These are phyloP conservation scores for Colletotrichum caudatum DNA, from an alignment of 2,329 filamentous ascomycete genomes.

Conservation along the genomic window DNA sequence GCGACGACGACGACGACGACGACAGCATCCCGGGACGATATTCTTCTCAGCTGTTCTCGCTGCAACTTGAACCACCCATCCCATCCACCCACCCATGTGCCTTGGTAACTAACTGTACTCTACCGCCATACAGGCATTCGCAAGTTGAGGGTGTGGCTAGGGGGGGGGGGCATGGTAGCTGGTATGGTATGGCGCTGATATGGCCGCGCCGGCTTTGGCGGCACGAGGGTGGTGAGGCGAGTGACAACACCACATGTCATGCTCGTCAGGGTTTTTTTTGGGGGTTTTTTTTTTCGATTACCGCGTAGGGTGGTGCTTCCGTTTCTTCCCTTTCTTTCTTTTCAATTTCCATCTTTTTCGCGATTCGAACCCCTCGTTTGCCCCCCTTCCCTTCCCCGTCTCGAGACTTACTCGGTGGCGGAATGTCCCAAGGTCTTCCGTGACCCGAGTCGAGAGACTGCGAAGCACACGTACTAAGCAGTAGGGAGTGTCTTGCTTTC, in stretches of 20 bases:
- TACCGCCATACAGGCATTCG: background rate
- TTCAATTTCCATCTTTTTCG: background rate
- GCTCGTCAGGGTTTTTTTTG: background rate
- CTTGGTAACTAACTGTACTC: too few species aligned
- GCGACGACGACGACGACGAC: background rate
- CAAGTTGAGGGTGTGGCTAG: background rate
- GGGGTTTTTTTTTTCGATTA: background rate
- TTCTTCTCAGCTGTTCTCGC: too few species aligned
- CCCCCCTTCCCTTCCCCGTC: too few species aligned
- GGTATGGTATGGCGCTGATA: background rate
- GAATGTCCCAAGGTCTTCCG: background rate
- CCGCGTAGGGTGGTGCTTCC: background rate
- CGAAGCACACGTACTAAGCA: too few species aligned
- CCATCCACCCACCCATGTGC: too few species aligned
- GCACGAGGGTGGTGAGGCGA: conserved; percentile 8
- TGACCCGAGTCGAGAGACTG: too few species aligned
- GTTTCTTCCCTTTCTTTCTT: background rate
- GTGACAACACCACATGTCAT: conserved; percentile 3
- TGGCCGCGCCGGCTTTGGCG: conserved; percentile 29
- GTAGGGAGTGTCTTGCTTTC: background rate
- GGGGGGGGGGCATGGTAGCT: background rate
- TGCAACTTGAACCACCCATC: too few species aligned
- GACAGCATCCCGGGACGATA: background rate
- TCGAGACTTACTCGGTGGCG: background rate
- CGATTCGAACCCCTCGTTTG: too few species aligned